Evolutionary conservation across 225 moss, liverwort and hornwort species (phyloP).

Genomic region (Bryum argenteum): DNA sequence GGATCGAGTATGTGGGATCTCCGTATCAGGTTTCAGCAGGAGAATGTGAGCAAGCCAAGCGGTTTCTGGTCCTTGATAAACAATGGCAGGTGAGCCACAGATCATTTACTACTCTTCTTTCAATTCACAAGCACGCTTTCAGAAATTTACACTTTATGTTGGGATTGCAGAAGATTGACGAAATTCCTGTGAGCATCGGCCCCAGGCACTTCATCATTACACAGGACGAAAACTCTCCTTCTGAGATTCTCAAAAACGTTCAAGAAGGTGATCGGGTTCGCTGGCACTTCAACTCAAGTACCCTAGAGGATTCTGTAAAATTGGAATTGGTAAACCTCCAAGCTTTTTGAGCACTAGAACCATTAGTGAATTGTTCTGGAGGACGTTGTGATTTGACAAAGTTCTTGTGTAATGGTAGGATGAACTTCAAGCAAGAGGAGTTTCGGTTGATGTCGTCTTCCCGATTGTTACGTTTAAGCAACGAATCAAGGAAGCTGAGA

Average conservation of each 20-base stretch:
- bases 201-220: conserved; percentile 77
- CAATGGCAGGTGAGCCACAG: conserved; percentile 67
- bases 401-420: conserved; percentile 48
- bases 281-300: conserved; percentile 68
- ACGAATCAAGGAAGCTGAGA: conserved; percentile 90
- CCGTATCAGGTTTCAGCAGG: conserved; percentile 89
- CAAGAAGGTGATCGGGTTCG: conserved; percentile 83
- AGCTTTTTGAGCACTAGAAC: conserved; percentile 8
- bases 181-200: conserved; percentile 82
- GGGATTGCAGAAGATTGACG: conserved; percentile 81
- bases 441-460: conserved; percentile 72
- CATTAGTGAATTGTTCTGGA: not conserved
- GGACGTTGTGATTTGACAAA: not conserved
- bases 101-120: conserved; percentile 6
- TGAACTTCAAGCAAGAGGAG: conserved; percentile 71
- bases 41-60: conserved; percentile 76
- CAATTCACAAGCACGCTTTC: not conserved
- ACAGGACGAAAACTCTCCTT: conserved; percentile 40
- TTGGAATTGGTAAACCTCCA: conserved; percentile 59
- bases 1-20: conserved; percentile 94
- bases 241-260: conserved; percentile 45
- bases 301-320: conserved; percentile 55
- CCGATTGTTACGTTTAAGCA: conserved; percentile 74
- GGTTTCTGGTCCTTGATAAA: conserved; percentile 79
- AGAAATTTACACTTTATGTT: conserved; percentile 17